These are phyloP conservation scores for Bipolaris bicolor DNA, from an alignment of 2,329 filamentous ascomycete genomes.

Conservation along the genomic window DNA sequence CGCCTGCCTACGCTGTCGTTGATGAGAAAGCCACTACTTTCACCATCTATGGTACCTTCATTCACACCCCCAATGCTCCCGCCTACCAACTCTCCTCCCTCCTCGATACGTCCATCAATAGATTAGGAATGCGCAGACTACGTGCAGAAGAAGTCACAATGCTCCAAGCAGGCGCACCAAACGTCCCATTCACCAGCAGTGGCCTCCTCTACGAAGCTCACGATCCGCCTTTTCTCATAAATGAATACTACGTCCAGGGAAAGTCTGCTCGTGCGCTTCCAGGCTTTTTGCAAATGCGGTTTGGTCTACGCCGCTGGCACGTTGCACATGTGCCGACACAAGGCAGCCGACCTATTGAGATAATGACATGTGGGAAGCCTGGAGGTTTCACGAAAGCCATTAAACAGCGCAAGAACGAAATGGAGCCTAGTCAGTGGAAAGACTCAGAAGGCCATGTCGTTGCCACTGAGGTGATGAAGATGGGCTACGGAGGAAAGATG, in stretches of 20 bases:
- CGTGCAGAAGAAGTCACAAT: slow-evolving; percentile 27
- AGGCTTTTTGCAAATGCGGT: slow-evolving; percentile 28
- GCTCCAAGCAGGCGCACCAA: slow-evolving; percentile 20
- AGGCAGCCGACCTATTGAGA: slow-evolving; percentile 18
- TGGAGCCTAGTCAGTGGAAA: slow-evolving; percentile 30
- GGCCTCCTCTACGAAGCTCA: slow-evolving; percentile 33
- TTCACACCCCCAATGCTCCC: slow-evolving; percentile 30
- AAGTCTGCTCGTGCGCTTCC: slow-evolving; percentile 20
- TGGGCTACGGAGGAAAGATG: slow-evolving; percentile 23
- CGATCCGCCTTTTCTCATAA: slow-evolving; percentile 29
- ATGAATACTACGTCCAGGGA: slow-evolving; percentile 32
- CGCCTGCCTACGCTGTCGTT: slow-evolving; percentile 33
- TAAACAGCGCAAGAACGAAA: slow-evolving; percentile 24
- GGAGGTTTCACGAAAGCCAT: slow-evolving; percentile 18
- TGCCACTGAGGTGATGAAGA: slow-evolving; percentile 29
- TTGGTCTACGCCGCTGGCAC: slow-evolving; percentile 26
- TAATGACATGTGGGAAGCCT: slow-evolving; percentile 32
- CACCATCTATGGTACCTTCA: slow-evolving; percentile 35
- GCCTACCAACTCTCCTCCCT: slow-evolving; percentile 37
- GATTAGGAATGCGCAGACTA: slow-evolving; percentile 30
- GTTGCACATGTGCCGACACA: slow-evolving; percentile 23
- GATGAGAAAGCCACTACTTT: slow-evolving; percentile 32
- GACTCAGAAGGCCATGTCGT: slow-evolving; percentile 27
- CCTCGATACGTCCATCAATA: slow-evolving; percentile 27
- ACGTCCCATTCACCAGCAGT: slow-evolving; percentile 27